Conservation (phyloP, 768 basidiomycete genomes). For the Mycena galericulata region DNA sequence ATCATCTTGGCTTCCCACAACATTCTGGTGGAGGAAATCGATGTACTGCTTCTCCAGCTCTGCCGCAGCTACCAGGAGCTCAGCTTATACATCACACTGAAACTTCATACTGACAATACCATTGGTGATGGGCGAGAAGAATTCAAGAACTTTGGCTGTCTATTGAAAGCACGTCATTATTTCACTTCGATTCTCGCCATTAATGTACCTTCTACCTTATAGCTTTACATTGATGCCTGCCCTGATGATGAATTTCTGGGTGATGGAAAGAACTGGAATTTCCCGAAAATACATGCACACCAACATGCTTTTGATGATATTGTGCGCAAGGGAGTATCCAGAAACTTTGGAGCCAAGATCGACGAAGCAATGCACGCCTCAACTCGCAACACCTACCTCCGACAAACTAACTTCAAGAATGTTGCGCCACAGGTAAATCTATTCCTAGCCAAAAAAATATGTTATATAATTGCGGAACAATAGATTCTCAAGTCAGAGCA, state of each 20-base stretch:
- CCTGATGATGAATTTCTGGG: background rate
- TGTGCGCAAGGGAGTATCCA: slow-evolving; percentile 42
- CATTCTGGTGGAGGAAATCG: slow-evolving; percentile 10
- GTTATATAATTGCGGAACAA: no score
- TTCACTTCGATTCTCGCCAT: background rate
- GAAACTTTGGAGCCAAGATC: slow-evolving; percentile 46
- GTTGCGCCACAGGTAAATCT: no score
- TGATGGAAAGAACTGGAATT: slow-evolving; percentile 45
- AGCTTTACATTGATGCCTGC: background rate
- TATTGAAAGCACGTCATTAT: background rate
- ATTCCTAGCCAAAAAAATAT: no score
- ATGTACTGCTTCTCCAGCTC: background rate
- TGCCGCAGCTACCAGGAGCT: background rate
- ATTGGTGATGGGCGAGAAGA: background rate
- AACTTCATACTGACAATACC: background rate
- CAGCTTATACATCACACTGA: background rate
- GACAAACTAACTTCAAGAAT: slow-evolving; percentile 48
- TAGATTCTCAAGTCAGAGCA: background rate
- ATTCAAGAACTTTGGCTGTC: background rate
- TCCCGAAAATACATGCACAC: slow-evolving; percentile 50
- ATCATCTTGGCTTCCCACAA: slow-evolving; percentile 44
- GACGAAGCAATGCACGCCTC: slow-evolving; percentile 46
- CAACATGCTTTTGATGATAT: slow-evolving; percentile 50
- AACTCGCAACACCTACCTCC: slow-evolving; percentile 41
- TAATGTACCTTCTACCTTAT: background rate